Base-by-base conservation (phyloP, 164 flowering plant genomes). In the Santalum album region DNA sequence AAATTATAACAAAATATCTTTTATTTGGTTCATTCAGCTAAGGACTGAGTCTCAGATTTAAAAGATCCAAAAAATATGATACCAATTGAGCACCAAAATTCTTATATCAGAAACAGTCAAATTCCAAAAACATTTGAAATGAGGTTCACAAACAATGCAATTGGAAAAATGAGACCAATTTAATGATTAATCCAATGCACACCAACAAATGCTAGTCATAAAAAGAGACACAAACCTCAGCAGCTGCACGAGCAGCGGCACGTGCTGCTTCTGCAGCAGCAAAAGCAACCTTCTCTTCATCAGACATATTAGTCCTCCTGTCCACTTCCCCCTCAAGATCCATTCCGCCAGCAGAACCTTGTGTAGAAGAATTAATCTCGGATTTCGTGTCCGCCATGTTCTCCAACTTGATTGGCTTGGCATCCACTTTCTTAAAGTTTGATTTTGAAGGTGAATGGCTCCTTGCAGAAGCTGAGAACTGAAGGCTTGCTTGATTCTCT, bases 221-320 rank as follows among this genome's bases (percentile, higher is more conserved):
- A n/a, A n/a, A n/a, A 29, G 34, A 29, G 44, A 67, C 56, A 72
- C 85, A 57, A 64, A 89, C 99, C 99, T 94, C 72, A 20, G 95
- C 95, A 76, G 99, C 99, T 43, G 95, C 90, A 70, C 74, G 62
- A 29, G 92, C 98, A 9, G 88, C 87, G 61, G 84, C 85, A 43
- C 81, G 87, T 69, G 99, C 99, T 39, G 87, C 84, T 72, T 87
- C 96, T 25, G 88, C 97, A 34, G 87, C 97, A 71, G 88, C 89
- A 65, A 94, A 60, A 43, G 88, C 96, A 77, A 92, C 90, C 68
- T 69, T 67, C 63, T 89, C 99, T 73, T 87, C 99, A 67, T 89
- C 83, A 52, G 99, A 75, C 78, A 89, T 66, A 25, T 49, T 65
- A 53, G 56, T 26, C 23, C 49, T 53, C 23, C 42, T 54, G 3